phyloP scores from a whole-genome alignment of 768 basidiomycete genomes.

The Leccinum rimulosum region DNA sequence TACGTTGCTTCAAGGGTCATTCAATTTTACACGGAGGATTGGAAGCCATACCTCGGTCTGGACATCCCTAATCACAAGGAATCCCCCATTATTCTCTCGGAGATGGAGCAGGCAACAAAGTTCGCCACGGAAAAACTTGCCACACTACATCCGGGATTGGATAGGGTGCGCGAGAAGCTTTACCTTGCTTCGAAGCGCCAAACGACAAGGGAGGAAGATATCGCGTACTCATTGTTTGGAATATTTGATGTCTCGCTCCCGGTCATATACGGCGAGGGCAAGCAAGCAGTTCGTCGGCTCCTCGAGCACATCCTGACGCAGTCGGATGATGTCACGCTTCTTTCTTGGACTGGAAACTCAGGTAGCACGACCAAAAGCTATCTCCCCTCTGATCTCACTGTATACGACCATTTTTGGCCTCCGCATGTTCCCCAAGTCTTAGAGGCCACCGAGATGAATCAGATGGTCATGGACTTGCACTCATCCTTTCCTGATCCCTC shows the following conservation, averaged over 20 bases:
- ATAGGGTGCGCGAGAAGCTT: neutral
- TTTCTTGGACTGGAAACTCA: neutral
- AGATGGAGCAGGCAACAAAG: neutral
- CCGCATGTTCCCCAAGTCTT: too few relatives aligned
- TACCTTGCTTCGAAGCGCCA: neutral
- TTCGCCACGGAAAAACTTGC: neutral
- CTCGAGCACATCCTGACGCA: neutral
- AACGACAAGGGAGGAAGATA: neutral
- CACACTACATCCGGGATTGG: too few relatives aligned
- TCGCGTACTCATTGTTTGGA: neutral
- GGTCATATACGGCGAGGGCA: neutral
- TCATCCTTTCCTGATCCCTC: too few relatives aligned
- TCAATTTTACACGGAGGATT: neutral
- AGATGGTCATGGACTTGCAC: too few relatives aligned
- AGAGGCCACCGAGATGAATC: too few relatives aligned
- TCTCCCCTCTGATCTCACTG: slow-evolving; percentile 3
- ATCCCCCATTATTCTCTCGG: neutral
- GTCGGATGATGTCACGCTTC: slow-evolving; percentile 1
- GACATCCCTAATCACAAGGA: neutral
- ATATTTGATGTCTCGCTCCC: neutral
- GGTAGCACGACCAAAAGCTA: neutral
- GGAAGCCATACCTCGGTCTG: too few relatives aligned
- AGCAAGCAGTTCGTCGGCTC: neutral
- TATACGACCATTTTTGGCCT: neutral
- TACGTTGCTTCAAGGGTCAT: neutral